A percentile compares a stretch with the other conserved stretches of the same genome.
Evolutionary conservation across 371 early-diverging fungal species (phyloP).

Genomic region (Conidiobolus incongruus): DNA sequence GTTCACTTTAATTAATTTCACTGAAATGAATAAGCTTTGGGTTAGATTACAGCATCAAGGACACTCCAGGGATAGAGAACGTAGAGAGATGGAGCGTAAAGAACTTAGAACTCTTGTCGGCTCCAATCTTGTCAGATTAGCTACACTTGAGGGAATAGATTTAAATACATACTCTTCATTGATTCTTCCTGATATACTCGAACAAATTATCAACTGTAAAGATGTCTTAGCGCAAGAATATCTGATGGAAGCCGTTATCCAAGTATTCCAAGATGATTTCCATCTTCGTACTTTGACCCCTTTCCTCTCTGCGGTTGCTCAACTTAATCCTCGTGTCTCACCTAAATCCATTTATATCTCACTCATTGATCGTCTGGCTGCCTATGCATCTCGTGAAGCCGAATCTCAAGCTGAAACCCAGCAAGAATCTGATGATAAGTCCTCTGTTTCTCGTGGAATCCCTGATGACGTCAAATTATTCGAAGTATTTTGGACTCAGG

Average conservation of each 20-base stretch:
- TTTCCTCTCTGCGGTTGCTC: constrained; percentile 70
- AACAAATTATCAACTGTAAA: constrained; percentile 84
- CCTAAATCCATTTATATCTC: constrained; percentile 85
- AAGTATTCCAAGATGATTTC: constrained; percentile 90
- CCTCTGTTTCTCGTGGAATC: constrained; percentile 26
- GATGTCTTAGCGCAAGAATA: constrained; percentile 96
- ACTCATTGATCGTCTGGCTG: constrained; percentile 72
- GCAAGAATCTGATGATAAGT: constrained; percentile 7
- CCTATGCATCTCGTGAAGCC: constrained; percentile 50
- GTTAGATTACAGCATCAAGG: constrained; percentile 93
- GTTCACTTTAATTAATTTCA: constrained; percentile 86
- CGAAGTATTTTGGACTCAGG: constrained; percentile 85
- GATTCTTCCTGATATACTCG: constrained; percentile 75
- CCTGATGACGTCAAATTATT: constrained; percentile 71
- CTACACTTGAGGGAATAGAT: constrained; percentile 72
- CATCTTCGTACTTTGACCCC: constrained; percentile 76
- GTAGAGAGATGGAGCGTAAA: constrained; percentile 80
- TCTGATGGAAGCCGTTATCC: constrained; percentile 92
- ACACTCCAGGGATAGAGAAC: constrained; percentile 72
- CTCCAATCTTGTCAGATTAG: constrained; percentile 82
- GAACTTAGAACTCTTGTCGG: constrained; percentile 88
- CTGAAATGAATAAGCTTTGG: constrained; percentile 98
- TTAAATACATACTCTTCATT: constrained; percentile 52
- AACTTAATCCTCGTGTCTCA: constrained; percentile 73
- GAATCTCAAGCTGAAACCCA: constrained; percentile 12